phyloP scores from a whole-genome alignment of 768 basidiomycete species.

The Amanita muscaria region DNA sequence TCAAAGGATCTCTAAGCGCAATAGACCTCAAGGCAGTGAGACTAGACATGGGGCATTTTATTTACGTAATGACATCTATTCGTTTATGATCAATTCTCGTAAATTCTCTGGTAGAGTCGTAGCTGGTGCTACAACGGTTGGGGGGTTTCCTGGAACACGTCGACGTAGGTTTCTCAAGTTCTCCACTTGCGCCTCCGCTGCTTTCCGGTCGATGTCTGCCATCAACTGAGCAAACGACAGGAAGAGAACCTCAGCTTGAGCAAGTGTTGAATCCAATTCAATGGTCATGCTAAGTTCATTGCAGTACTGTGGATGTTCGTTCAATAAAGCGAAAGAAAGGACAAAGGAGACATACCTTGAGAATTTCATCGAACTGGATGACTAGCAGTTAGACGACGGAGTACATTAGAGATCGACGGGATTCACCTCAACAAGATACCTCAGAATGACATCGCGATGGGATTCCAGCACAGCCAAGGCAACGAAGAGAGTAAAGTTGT shows the following conservation, averaged over 20 bases:
- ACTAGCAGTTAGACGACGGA: not conserved
- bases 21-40: conserved; percentile 55
- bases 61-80: conserved; percentile 13
- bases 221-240: conserved; percentile 84
- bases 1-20: conserved; percentile 41
- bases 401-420: not conserved
- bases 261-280: conserved; percentile 90
- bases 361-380: conserved; percentile 68
- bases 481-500: conserved; percentile 84
- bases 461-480: conserved; percentile 92
- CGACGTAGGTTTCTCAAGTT: conserved; percentile 22
- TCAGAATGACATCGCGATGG: conserved; percentile 89
- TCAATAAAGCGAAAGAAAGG: not conserved
- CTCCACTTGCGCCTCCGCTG: conserved; percentile 46
- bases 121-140: not conserved
- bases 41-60: conserved; percentile 28
- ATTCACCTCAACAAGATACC: conserved; percentile 86
- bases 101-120: conserved; percentile 46
- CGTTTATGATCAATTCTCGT: conserved; percentile 46
- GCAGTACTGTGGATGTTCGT: conserved; percentile 51
- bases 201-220: conserved; percentile 79
- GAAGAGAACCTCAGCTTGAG: conserved; percentile 96
- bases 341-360: conserved; percentile 40
- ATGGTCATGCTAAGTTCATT: conserved; percentile 96
- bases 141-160: conserved; percentile 7